A percentile compares a stretch with the other conserved stretches of the same genome.
phyloP scores from a whole-genome alignment of 2,329 filamentous ascomycete genomes.

The Trichophyton verrucosum region DNA sequence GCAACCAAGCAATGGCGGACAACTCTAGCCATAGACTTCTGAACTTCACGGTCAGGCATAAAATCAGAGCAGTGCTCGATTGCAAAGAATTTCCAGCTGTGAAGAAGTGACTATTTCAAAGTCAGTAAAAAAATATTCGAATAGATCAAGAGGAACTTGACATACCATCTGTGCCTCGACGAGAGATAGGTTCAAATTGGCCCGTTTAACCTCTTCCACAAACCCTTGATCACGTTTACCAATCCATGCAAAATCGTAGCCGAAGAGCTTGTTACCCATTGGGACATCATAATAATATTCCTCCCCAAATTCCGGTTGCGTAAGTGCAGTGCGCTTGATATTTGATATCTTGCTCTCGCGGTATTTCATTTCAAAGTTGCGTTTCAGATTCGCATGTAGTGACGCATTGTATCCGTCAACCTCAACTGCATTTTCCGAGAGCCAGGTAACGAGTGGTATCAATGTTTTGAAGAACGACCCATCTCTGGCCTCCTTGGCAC shows the following conservation, averaged over 20 bases:
- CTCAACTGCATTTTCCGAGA: constrained; percentile 61
- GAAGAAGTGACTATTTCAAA: constrained; percentile 54
- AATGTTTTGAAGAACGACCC: constrained; percentile 56
- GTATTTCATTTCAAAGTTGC: constrained; percentile 73
- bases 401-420: constrained; percentile 79
- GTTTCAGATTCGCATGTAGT: constrained; percentile 70
- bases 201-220: constrained; percentile 66
- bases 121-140: not conserved
- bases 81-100: constrained; percentile 79
- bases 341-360: constrained; percentile 58
- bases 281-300: constrained; percentile 76
- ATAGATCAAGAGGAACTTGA: constrained; percentile 4
- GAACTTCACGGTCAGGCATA: constrained; percentile 43
- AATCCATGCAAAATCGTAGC: constrained; percentile 65
- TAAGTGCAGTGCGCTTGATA: constrained; percentile 64
- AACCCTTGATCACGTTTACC: constrained; percentile 59
- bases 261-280: constrained; percentile 62
- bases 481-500: constrained; percentile 64
- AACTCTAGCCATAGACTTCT: constrained; percentile 60
- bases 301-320: constrained; percentile 53
- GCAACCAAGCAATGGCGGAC: constrained; percentile 64
- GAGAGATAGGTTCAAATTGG: constrained; percentile 80
- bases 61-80: constrained; percentile 65
- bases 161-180: constrained; percentile 82
- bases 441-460: constrained; percentile 64